Percentiles rank a stretch among this genome's conserved stretches.
Conservation (phyloP, 179 eudicot species). For the Monotropa hypopitys region DNA sequence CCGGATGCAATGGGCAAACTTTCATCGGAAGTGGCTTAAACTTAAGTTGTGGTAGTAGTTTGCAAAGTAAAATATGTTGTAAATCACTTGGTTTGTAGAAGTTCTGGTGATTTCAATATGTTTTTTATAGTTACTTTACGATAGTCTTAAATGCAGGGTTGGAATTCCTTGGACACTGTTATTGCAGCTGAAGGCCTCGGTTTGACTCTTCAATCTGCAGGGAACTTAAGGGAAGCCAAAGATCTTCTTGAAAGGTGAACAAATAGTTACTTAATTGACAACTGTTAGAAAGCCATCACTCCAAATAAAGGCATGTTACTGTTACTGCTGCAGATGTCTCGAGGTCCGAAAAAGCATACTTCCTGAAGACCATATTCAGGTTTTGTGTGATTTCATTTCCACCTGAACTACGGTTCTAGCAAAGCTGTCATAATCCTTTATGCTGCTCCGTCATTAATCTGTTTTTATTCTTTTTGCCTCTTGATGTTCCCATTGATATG, state of each 20-base stretch:
- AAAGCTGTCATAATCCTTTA: neutral
- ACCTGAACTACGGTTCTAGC: neutral
- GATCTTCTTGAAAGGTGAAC: slow-evolving; percentile 61
- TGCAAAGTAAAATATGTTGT: neutral
- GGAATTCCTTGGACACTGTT: slow-evolving; percentile 74
- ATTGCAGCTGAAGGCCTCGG: slow-evolving; percentile 74
- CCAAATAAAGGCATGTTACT: neutral
- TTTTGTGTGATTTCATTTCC: slow-evolving; percentile 14
- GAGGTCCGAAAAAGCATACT: slow-evolving; percentile 56
- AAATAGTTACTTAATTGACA: slow-evolving; percentile 3
- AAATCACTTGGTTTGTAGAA: neutral
- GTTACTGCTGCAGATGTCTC: slow-evolving; percentile 57
- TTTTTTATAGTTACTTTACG: neutral
- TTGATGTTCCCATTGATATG: neutral
- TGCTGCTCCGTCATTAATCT: neutral
- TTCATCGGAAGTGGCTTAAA: neutral
- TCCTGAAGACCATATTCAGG: slow-evolving; percentile 84
- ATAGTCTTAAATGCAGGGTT: slow-evolving; percentile 42
- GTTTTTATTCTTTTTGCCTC: neutral
- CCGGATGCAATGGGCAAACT: neutral
- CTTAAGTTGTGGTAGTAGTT: neutral
- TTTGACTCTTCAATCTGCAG: slow-evolving; percentile 50
- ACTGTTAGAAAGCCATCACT: neutral
- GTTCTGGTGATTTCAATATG: neutral
- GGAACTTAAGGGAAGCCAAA: slow-evolving; percentile 56